phyloP scores from a whole-genome alignment of 768 basidiomycete species.

The Dictyophora rubrovolvata region DNA sequence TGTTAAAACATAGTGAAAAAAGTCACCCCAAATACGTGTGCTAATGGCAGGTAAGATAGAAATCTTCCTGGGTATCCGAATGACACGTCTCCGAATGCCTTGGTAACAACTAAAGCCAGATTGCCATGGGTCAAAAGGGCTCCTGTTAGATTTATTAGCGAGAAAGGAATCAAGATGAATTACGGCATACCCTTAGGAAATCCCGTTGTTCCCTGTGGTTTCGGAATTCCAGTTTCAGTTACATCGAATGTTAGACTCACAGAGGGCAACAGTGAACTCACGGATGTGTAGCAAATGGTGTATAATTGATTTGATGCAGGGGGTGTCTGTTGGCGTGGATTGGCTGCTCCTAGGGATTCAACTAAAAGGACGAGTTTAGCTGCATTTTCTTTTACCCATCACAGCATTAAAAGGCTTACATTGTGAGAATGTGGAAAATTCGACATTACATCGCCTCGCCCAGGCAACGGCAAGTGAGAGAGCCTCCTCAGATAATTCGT shows the following conservation, averaged over 20 bases:
- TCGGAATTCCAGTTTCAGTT: background rate
- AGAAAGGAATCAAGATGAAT: constrained; percentile 2
- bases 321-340: constrained; percentile 49
- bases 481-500: constrained; percentile 42
- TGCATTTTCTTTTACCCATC: background rate
- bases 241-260: background rate
- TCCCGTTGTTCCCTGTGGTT: constrained; percentile 64
- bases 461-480: constrained; percentile 54
- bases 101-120: constrained; percentile 47
- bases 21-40: constrained; percentile 78
- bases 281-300: constrained; percentile 94
- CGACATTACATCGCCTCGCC: constrained; percentile 54
- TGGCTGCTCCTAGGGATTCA: constrained; percentile 59
- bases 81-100: constrained; percentile 43
- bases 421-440: constrained; percentile 55
- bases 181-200: constrained; percentile 64
- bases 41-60: constrained; percentile 76
- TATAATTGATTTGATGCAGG: constrained; percentile 56
- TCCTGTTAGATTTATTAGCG: constrained; percentile 30
- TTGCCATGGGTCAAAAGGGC: constrained; percentile 67
- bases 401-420: constrained; percentile 33
- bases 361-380: constrained; percentile 35
- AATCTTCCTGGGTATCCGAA: constrained; percentile 37
- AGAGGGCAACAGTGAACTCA: constrained; percentile 30
- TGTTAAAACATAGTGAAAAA: background rate